Conservation (phyloP, 805 yeast genomes). For the Blastobotrys chiropterorum region DNA sequence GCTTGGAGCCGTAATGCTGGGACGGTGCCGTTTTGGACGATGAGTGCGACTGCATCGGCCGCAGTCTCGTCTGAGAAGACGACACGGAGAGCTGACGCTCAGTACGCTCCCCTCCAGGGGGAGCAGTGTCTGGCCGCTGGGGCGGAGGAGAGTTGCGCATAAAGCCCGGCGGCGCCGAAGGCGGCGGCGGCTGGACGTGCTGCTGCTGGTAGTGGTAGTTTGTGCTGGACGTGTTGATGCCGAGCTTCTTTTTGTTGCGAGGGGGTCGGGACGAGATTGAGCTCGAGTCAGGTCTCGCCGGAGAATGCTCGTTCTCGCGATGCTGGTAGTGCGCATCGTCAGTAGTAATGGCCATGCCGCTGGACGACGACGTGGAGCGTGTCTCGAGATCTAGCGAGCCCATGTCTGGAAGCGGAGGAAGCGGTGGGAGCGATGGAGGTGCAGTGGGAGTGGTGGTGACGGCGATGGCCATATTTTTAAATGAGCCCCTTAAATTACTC, state of each 20-base stretch:
- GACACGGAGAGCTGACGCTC: not conserved
- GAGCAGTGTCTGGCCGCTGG: not conserved
- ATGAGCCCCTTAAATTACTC: not conserved
- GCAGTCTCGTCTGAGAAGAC: not conserved
- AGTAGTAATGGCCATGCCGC: slow-evolving; percentile 2
- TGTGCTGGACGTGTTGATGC: slow-evolving; percentile 11
- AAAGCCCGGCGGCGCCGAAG: not conserved
- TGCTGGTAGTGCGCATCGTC: not conserved
- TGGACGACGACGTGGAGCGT: slow-evolving; percentile 1
- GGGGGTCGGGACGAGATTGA: not conserved
- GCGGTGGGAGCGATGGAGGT: slow-evolving; percentile 11
- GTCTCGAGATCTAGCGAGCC: slow-evolving; percentile 3
- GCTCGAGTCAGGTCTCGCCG: not conserved
- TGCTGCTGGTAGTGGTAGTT: not conserved
- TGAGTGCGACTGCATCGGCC: slow-evolving; percentile 1
- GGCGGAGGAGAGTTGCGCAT: not conserved
- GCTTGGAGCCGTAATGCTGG: not conserved
- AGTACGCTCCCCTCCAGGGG: not conserved
- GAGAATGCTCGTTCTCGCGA: not conserved
- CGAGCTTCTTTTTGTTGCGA: slow-evolving; percentile 19
- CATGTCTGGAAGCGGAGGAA: slow-evolving; percentile 11
- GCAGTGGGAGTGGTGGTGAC: slow-evolving; percentile 3
- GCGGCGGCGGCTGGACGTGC: not conserved
- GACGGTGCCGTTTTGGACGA: not conserved
- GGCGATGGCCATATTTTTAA: not conserved